Conservation (phyloP, 176 grass and related monocot genomes). For the Miscanthus lutarioriparius region DNA sequence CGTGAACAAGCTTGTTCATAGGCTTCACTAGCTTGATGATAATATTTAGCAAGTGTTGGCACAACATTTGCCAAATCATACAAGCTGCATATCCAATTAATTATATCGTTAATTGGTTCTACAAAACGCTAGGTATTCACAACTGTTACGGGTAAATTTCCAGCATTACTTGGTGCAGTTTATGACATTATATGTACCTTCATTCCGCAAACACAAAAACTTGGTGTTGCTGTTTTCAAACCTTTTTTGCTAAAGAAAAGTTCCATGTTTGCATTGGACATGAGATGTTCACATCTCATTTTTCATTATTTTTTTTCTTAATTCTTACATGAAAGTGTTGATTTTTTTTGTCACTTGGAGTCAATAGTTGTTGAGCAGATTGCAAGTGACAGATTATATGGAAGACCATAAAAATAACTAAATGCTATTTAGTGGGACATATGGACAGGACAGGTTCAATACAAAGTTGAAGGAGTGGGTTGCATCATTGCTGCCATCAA, state of each 20-base stretch:
- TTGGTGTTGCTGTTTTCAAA: not conserved
- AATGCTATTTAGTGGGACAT: not conserved
- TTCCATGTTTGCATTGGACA: not conserved
- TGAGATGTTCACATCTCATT: not conserved
- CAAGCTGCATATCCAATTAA: slow-evolving; percentile 44
- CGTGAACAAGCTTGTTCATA: slow-evolving; percentile 91
- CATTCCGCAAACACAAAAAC: not conserved
- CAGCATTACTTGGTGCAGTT: not conserved
- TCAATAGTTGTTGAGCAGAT: not conserved
- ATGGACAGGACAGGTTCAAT: not conserved
- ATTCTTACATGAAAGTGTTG: not conserved
- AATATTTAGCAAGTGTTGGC: slow-evolving; percentile 89
- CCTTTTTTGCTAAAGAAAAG: not conserved
- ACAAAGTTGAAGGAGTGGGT: not conserved
- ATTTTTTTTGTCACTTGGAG: not conserved
- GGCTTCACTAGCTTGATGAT: slow-evolving; percentile 97
- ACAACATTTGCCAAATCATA: slow-evolving; percentile 96
- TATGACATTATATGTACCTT: not conserved
- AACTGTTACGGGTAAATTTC: slow-evolving; percentile 7
- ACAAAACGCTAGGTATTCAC: not conserved
- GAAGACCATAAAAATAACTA: not conserved
- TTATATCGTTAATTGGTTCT: slow-evolving; percentile 13
- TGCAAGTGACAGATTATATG: not conserved
- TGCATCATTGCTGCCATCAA: not conserved
- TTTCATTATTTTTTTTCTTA: not conserved